Evolutionary conservation across 345 rosid species (phyloP).

Genomic region (Camelina laxa): DNA sequence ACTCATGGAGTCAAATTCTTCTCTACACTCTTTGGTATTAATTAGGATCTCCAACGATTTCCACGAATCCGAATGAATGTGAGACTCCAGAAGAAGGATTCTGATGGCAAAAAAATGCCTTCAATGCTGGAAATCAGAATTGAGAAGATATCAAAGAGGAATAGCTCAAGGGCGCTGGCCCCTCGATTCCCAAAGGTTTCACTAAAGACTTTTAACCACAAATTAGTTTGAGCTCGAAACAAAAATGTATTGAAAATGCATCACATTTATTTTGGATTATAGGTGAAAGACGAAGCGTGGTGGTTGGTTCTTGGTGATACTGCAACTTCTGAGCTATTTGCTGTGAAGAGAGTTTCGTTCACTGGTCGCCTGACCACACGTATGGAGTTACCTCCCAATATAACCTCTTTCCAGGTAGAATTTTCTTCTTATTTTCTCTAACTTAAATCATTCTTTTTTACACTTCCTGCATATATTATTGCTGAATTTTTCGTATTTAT

Average conservation of each 20-base stretch:
- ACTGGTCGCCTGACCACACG: conserved; percentile 61
- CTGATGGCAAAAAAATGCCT: conserved; percentile 46
- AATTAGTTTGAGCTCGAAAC: conserved; percentile 15
- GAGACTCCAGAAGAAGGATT: conserved; percentile 62
- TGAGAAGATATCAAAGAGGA: conserved; percentile 68
- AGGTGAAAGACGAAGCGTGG: conserved; percentile 98
- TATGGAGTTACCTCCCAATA: conserved; percentile 73
- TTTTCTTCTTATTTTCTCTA: neutral
- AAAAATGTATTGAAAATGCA: neutral
- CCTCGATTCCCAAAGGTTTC: conserved; percentile 94
- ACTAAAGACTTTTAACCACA: conserved; percentile 1
- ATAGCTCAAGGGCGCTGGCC: conserved; percentile 73
- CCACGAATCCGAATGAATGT: conserved; percentile 70
- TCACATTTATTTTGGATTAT: conserved; percentile 32
- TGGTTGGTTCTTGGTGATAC: conserved; percentile 90
- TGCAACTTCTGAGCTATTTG: conserved; percentile 68
- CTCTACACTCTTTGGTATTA: conserved; percentile 13
- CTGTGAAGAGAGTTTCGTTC: conserved; percentile 91
- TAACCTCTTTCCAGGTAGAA: conserved; percentile 61
- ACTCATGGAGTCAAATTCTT: conserved; percentile 10
- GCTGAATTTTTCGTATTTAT: conserved; percentile 1
- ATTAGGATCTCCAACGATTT: conserved; percentile 81
- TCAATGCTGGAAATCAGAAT: conserved; percentile 61
- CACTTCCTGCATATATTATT: neutral
- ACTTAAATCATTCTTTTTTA: neutral